Evolutionary conservation across 106 monocot species (phyloP).

Genomic region (Dendrobium nobile): DNA sequence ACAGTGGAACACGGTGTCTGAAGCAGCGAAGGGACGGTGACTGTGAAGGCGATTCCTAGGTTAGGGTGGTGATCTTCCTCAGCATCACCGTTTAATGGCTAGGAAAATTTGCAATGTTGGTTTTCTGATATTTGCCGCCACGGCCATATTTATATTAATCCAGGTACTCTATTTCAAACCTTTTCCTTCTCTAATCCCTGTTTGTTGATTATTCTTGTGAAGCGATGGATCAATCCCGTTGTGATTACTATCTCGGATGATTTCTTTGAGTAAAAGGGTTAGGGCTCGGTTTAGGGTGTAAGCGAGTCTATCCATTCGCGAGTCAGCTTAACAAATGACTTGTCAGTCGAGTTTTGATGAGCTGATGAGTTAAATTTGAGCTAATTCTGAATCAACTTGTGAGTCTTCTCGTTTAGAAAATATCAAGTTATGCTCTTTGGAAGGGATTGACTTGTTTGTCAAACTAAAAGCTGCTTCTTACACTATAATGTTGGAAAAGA

Average conservation of each 20-base stretch:
- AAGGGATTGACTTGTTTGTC: not conserved
- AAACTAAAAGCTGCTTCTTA: not conserved
- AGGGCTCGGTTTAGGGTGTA: not conserved
- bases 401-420: no score
- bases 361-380: no score
- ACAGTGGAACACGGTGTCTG: not conserved
- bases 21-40: not conserved
- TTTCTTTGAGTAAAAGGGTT: not conserved
- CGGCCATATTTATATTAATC: slow-evolving; percentile 1
- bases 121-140: not conserved
- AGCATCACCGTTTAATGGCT: not conserved
- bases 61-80: not conserved
- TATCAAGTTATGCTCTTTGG: not conserved
- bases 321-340: no score
- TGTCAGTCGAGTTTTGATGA: no score
- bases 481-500: not conserved
- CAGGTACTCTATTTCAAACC: not conserved
- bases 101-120: not conserved
- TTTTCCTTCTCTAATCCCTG: not conserved
- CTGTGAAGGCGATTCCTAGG: not conserved
- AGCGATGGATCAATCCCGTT: not conserved
- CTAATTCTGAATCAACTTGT: no score
- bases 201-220: not conserved
- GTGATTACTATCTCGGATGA: not conserved
- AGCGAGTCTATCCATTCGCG: no score